Percentiles rank a stretch among this genome's conserved stretches.
Conservation (phyloP, 2,329 filamentous ascomycete species). For the Botrytis porri region DNA sequence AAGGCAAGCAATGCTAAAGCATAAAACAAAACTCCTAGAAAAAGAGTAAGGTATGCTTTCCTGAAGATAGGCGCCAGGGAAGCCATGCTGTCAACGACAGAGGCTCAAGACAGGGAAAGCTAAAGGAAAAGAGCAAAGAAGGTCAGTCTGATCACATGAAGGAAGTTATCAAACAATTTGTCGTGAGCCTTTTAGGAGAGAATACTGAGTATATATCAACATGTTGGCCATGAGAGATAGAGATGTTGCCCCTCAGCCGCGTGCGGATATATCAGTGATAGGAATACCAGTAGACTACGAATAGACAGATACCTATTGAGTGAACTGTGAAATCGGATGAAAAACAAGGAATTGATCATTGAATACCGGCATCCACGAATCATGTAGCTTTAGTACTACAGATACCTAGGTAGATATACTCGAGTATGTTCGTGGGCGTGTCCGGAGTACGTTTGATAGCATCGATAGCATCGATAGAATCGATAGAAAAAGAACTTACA, state of each 20-base stretch:
- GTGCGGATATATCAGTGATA: background rate
- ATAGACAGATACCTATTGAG: background rate
- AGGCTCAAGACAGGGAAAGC: background rate
- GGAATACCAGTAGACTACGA: background rate
- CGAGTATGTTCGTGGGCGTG: background rate
- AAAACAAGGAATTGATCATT: background rate
- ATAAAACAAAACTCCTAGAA: slow-evolving; percentile 62
- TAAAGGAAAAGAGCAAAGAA: background rate
- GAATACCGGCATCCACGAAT: background rate
- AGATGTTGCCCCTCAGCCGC: background rate
- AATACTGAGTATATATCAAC: background rate
- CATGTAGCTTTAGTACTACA: background rate
- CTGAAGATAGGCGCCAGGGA: slow-evolving; percentile 45
- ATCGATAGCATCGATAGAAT: too few species aligned
- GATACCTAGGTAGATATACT: too few species aligned
- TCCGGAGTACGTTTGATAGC: background rate
- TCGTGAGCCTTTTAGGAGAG: too few species aligned
- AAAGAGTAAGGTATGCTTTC: slow-evolving; percentile 50
- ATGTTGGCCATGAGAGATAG: background rate
- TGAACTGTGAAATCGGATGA: background rate
- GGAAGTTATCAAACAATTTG: background rate
- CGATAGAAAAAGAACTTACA: background rate
- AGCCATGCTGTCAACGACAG: slow-evolving; percentile 25
- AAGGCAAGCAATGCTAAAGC: slow-evolving; percentile 61
- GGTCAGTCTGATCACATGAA: background rate